These are phyloP conservation scores for Setaria italica DNA, from an alignment of 202 grass and related monocot species.

Conservation along the genomic window DNA sequence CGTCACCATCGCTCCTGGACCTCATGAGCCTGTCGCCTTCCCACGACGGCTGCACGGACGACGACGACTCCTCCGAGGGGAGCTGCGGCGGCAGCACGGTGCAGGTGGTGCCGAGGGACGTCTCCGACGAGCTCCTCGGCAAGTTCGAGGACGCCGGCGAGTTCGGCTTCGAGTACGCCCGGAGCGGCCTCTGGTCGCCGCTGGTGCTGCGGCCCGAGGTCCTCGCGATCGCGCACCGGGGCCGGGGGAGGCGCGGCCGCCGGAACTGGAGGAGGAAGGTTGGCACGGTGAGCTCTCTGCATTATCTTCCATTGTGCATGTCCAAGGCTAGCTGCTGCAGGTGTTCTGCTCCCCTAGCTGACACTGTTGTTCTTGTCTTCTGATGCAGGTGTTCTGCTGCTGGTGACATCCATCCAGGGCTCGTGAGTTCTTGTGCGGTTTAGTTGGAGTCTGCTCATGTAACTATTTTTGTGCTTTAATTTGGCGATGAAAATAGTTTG, in stretches of 20 bases:
- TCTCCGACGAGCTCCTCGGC: slow-evolving; percentile 71
- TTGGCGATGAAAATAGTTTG: not conserved
- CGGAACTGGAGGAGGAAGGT: slow-evolving; percentile 59
- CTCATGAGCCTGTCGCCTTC: slow-evolving; percentile 44
- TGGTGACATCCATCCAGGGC: slow-evolving; percentile 37
- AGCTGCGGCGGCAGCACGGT: slow-evolving; percentile 27
- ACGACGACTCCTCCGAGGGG: too few species aligned
- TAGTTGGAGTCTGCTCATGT: not conserved
- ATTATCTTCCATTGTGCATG: not conserved
- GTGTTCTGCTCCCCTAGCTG: not conserved
- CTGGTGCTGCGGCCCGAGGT: slow-evolving; percentile 55
- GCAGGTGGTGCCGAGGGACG: slow-evolving; percentile 70
- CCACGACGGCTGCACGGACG: not conserved
- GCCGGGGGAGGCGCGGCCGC: not conserved
- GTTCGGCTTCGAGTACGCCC: slow-evolving; percentile 83
- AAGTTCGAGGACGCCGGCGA: slow-evolving; percentile 82
- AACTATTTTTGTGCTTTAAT: not conserved
- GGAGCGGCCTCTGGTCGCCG: slow-evolving; percentile 88
- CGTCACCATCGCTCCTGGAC: slow-evolving; percentile 51
- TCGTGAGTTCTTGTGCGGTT: not conserved
- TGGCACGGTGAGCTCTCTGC: not conserved
- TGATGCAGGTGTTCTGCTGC: slow-evolving; percentile 67
- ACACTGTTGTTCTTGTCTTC: slow-evolving; percentile 18
- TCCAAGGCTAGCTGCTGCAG: not conserved
- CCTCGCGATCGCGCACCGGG: not conserved